Base-by-base conservation (phyloP, 2,329 filamentous ascomycete genomes). In the Volutella citrinella region DNA sequence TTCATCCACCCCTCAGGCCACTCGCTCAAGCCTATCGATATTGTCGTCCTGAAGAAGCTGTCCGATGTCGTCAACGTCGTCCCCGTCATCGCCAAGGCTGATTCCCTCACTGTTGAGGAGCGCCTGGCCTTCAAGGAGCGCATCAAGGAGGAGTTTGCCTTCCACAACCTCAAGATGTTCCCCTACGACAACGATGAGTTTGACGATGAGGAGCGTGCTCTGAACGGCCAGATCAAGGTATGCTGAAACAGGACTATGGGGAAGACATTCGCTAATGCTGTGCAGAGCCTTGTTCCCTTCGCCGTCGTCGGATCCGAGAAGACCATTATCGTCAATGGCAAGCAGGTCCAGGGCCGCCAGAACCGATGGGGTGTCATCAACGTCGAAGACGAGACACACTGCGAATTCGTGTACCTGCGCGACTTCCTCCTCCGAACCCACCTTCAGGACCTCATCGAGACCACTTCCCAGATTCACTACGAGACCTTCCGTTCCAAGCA, bases 91-190 rank as follows among this genome's bases (percentile, higher is more conserved):
- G 93, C 93, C 66, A 98, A 98, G 78, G 86, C 93, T 39, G 93
- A 98, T 65, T 93, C 89, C 33, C 74, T 98, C 59, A 98, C 93
- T 11, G 76, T 96, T 20, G 91, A 98, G 68, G 93, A 98, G 78
- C 84, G 93, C 54, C 81, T 82, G 62, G 87, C 84, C 30, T 98
- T 98, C 82, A 98, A 98, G 81, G 88, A 96, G 73, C 81, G 85
- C 65, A 98, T 98, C 76, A 96, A 95, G 85, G 93, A 97, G 76
- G 93, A 98, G 68, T 98, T 98, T 65, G 75, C 87, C 39, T 98
- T 98, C 84, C 93, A 98, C 80, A 97, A 97, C 77, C 80, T 98
- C 60, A 91, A 95, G 78, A 98, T 98, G 93, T 98, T 95, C 76
- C 93, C 93, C 42, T 98, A 98, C 66, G 93, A 98, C 67, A 97